A percentile compares a stretch with the other conserved stretches of the same genome.
These are phyloP conservation scores for Trametes versicolor DNA, from an alignment of 1,284 basidiomycete genomes.

Conservation along the genomic window DNA sequence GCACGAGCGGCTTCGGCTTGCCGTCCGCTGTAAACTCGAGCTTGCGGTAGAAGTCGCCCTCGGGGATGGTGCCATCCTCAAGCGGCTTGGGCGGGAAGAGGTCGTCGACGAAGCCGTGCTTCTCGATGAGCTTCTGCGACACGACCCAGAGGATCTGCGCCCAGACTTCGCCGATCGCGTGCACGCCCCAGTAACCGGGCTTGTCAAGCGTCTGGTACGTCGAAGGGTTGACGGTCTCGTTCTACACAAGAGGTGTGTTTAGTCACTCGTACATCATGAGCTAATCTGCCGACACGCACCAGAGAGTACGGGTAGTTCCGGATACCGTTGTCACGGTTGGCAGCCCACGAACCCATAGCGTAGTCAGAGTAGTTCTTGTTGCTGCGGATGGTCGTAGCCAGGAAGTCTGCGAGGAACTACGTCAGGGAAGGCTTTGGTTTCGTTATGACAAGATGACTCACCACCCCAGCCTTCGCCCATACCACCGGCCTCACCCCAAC, in stretches of 20 bases:
- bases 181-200: constrained; percentile 92
- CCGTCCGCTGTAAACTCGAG: constrained; percentile 46
- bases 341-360: constrained; percentile 95
- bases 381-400: constrained; percentile 87
- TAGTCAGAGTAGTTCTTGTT: constrained; percentile 78
- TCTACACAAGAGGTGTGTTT: constrained; percentile 44
- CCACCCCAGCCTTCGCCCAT: constrained; percentile 97
- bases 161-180: constrained; percentile 96
- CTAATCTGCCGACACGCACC: constrained; percentile 46
- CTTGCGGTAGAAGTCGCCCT: constrained; percentile 79
- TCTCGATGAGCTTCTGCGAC: constrained; percentile 77
- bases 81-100: constrained; percentile 83
- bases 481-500: constrained; percentile 95
- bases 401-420: constrained; percentile 63
- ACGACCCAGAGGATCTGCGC: constrained; percentile 93
- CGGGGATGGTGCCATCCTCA: constrained; percentile 68
- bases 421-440: background rate
- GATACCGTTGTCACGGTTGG: constrained; percentile 82
- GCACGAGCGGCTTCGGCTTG: constrained; percentile 72
- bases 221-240: constrained; percentile 85
- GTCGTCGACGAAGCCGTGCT: constrained; percentile 82
- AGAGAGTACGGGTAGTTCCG: constrained; percentile 89
- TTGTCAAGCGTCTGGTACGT: constrained; percentile 97
- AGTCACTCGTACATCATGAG: background rate
- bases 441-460: constrained; percentile 40